phyloP scores from a whole-genome alignment of 179 eudicot genomes.

The Pouteria campechiana region DNA sequence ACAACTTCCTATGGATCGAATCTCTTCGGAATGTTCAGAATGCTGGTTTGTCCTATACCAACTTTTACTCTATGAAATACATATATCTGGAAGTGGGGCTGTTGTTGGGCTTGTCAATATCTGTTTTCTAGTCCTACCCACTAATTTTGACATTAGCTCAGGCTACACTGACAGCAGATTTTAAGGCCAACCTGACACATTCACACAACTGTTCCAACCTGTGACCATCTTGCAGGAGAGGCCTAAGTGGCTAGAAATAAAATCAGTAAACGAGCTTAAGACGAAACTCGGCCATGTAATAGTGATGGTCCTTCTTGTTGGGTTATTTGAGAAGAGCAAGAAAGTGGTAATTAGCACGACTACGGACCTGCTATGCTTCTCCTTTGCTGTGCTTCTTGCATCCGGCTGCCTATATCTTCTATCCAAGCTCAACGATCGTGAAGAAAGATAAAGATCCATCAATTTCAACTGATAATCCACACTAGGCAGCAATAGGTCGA shows the following conservation, averaged over 20 bases:
- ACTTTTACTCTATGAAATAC: no score
- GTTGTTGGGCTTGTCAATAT: no score
- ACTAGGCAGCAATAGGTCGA: no score
- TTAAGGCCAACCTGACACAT: no score
- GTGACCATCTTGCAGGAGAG: constrained; percentile 79
- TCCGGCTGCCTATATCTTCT: constrained; percentile 72
- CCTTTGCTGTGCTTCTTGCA: constrained; percentile 75
- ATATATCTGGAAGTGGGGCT: no score
- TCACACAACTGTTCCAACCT: no score
- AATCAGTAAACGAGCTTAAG: constrained; percentile 74
- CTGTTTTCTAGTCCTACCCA: no score
- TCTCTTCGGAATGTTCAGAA: constrained; percentile 65
- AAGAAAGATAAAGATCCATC: no score
- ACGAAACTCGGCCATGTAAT: constrained; percentile 94
- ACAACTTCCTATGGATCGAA: constrained; percentile 40
- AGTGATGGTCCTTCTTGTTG: constrained; percentile 85
- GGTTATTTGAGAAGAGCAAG: constrained; percentile 77
- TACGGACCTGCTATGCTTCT: constrained; percentile 78
- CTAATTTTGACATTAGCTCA: no score
- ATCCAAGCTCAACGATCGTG: constrained; percentile 71
- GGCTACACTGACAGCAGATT: no score
- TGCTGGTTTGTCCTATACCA: constrained; percentile 62
- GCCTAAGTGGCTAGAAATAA: constrained; percentile 80
- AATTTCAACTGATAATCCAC: no score
- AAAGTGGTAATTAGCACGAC: constrained; percentile 58